Evolutionary conservation across 306 rosid genomes (phyloP).

Genomic region (Ormosia emarginata): DNA sequence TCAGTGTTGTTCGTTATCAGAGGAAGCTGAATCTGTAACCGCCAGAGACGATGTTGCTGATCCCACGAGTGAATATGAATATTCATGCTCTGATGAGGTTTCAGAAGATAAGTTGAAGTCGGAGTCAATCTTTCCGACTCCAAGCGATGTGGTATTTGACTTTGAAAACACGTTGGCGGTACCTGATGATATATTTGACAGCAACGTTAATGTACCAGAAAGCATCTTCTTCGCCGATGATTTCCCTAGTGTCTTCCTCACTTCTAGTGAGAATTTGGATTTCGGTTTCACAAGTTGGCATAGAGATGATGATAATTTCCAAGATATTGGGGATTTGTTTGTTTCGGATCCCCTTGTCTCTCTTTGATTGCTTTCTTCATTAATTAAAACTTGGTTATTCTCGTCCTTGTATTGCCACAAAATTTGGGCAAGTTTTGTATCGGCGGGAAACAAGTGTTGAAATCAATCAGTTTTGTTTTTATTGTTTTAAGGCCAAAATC

Average conservation of each 20-base stretch:
- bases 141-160: conserved; percentile 27
- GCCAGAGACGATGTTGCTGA: not conserved
- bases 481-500: not conserved
- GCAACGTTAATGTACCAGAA: conserved; percentile 3
- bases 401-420: conserved; percentile 3
- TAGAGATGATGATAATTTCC: conserved; percentile 49
- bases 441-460: not conserved
- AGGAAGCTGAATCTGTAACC: conserved; percentile 45
- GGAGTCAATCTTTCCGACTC: conserved; percentile 15
- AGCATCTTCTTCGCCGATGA: not conserved
- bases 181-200: conserved; percentile 32
- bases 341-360: conserved; percentile 58
- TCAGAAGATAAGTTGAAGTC: conserved; percentile 29
- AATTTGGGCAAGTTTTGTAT: conserved; percentile 39
- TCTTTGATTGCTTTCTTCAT: conserved; percentile 22
- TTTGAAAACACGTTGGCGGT: conserved; percentile 41
- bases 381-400: not conserved
- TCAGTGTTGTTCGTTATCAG: conserved; percentile 37
- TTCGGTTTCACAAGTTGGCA: conserved; percentile 34
- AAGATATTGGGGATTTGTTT: conserved; percentile 84
- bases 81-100: conserved; percentile 30
- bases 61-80: conserved; percentile 8
- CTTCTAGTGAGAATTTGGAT: conserved; percentile 35
- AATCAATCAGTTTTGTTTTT: not conserved
- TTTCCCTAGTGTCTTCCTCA: conserved; percentile 19